Evolutionary conservation across 169 alveolate species (phyloP), one percentile per base, ranked within the genome.

Genomic region (Eimeria acervulina): DNA sequence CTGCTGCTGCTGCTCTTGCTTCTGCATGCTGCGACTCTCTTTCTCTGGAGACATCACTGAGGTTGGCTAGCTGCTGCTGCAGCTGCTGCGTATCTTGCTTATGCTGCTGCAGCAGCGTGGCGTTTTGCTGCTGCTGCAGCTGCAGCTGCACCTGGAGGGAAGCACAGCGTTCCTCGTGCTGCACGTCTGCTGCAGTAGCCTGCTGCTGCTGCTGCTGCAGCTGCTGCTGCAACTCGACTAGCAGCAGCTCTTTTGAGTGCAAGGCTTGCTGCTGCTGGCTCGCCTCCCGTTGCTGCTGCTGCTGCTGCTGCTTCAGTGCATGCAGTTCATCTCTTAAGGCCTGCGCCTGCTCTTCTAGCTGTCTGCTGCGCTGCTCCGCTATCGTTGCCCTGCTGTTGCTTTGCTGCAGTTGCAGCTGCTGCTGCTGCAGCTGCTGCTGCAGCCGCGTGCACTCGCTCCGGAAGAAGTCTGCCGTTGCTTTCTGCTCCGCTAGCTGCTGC

Each of bases 401-500:
- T 59, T 90, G 95, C 80, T 90, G 89, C 95, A 68, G 95, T n/a
- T 70, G 89, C 88, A 72, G 89, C 89, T 51, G 76, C 72, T 42
- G 88, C 95, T 90, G 95, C 95, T 90, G 87, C 61, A 72, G 61
- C 36, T 87, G 68, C n/a, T 59, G 68, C 68, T 59, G 68, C 68
- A 59, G 68, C 8, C 68, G 72, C 76, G 80, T 72, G 89, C 95
- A 90, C 78, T 90, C 95, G 55, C 66, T 44, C 36, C 83, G 68
- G 89, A 90, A 90, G 78, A 90, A 90, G 23, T 42, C 84, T 38
- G 89, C 95, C 15, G 95, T 90, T 17, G 95, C 95, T 55, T 51
- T 23, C 74, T 90, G 89, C 88, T 52, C 70, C 78, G 89, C 95
- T 44, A 90, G 95, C 95, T 90, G 89, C 95, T 90, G 95, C 89